A percentile compares a stretch with the other conserved stretches of the same genome.
Evolutionary conservation across 768 basidiomycete genomes (phyloP).

Genomic region (Serendipita sp.): DNA sequence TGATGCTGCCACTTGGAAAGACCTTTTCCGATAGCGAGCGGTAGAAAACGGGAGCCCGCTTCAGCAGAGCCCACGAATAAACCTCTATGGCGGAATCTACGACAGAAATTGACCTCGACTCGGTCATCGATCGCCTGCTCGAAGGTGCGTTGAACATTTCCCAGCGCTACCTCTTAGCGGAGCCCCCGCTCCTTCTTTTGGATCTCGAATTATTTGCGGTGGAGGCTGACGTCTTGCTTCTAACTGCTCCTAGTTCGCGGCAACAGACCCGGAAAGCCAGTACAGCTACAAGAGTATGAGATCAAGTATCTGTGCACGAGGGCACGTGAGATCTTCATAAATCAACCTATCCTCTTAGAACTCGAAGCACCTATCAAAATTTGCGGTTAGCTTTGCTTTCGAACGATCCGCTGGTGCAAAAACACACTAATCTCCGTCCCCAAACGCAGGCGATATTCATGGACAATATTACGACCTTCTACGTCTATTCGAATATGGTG

Average conservation of each 20-base stretch:
- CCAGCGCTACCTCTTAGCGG: background rate
- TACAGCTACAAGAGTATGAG: constrained; percentile 96
- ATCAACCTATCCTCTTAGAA: constrained; percentile 94
- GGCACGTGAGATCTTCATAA: constrained; percentile 98
- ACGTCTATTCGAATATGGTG: constrained; percentile 95
- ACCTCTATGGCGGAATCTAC: constrained; percentile 14
- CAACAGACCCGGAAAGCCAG: constrained; percentile 95
- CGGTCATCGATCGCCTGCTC: constrained; percentile 93
- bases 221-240: background rate
- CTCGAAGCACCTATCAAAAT: constrained; percentile 99
- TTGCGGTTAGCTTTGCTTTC: constrained; percentile 52
- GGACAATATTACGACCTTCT: constrained; percentile 99
- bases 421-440: constrained; percentile 13
- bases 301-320: constrained; percentile 99
- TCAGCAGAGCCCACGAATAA: background rate
- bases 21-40: background rate
- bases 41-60: constrained; percentile 2
- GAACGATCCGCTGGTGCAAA: constrained; percentile 9
- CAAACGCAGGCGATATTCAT: constrained; percentile 76
- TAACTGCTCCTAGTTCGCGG: constrained; percentile 56
- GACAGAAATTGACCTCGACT: constrained; percentile 94
- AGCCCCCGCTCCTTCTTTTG: background rate
- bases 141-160: constrained; percentile 57
- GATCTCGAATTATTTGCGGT: background rate
- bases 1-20: background rate